phyloP scores from a whole-genome alignment of 140 eudicot genomes.

The Eryngium alpinum region DNA sequence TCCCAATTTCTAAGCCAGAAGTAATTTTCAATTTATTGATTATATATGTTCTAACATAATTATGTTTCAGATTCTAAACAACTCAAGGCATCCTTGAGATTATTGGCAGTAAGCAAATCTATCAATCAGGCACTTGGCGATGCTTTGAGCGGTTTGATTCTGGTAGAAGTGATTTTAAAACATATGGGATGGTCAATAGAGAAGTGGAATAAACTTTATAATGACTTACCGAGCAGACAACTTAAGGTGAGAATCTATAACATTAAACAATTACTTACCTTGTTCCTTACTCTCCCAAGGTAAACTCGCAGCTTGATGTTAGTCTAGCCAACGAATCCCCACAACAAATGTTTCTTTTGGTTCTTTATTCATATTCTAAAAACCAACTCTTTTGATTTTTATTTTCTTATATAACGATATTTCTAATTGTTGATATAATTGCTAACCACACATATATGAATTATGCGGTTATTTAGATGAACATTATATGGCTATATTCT shows the following conservation, averaged over 20 bases:
- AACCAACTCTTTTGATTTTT: no score
- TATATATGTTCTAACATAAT: neutral
- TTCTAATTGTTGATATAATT: no score
- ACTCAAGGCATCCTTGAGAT: slow-evolving; percentile 66
- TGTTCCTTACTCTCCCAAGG: neutral
- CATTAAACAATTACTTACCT: neutral
- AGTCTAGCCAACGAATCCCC: no score
- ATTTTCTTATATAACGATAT: no score
- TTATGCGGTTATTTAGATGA: no score
- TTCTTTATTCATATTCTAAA: no score
- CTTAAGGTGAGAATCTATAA: slow-evolving; percentile 47
- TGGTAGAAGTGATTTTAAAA: slow-evolving; percentile 78
- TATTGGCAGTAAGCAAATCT: slow-evolving; percentile 57
- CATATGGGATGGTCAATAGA: slow-evolving; percentile 69
- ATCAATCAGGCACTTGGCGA: slow-evolving; percentile 87
- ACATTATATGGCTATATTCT: no score
- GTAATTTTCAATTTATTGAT: neutral
- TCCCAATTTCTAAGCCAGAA: neutral
- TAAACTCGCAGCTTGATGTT: no score
- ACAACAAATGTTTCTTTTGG: no score
- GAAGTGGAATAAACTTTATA: slow-evolving; percentile 70
- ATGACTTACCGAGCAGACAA: slow-evolving; percentile 85
- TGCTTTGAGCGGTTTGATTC: slow-evolving; percentile 69
- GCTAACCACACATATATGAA: no score
- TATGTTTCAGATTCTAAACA: slow-evolving; percentile 25